These are phyloP conservation scores for Thuidium tamariscinum DNA, from an alignment of 225 moss, liverwort and hornwort species.

Conservation along the genomic window DNA sequence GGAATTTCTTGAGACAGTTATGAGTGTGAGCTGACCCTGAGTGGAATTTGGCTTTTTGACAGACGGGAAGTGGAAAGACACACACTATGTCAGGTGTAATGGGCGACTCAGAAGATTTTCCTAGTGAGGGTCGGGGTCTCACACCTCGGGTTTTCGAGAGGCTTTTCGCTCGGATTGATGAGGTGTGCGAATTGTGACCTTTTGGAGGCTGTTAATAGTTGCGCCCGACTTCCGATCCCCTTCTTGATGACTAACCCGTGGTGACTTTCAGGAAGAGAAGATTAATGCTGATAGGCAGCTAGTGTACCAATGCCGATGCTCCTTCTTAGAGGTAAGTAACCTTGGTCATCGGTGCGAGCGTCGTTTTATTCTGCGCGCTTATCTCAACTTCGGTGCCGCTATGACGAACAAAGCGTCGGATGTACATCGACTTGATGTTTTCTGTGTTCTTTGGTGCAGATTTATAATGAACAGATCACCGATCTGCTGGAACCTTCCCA, in stretches of 20 bases:
- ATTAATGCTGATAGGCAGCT: conserved; percentile 51
- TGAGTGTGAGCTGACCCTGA: neutral
- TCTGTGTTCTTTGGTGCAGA: conserved; percentile 21
- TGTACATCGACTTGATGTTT: neutral
- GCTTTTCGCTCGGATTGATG: conserved; percentile 63
- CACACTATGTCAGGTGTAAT: conserved; percentile 93
- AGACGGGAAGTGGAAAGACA: conserved; percentile 99
- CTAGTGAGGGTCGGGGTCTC: conserved; percentile 56
- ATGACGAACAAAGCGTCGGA: neutral
- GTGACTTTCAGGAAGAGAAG: conserved; percentile 62
- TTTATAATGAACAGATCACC: conserved; percentile 92
- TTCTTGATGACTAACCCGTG: neutral
- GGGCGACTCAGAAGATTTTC: conserved; percentile 31
- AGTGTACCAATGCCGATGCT: conserved; percentile 84
- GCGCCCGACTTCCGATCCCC: neutral
- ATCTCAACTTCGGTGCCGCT: neutral
- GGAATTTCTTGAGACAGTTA: neutral
- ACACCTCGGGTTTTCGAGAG: conserved; percentile 81
- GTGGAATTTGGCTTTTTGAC: neutral
- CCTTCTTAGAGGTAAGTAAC: conserved; percentile 66
- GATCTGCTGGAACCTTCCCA: conserved; percentile 81
- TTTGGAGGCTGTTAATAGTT: neutral
- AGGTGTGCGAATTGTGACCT: conserved; percentile 29
- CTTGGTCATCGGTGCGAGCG: neutral
- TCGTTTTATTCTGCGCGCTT: neutral